These are phyloP conservation scores for Abelmoschus esculentus DNA, from an alignment of 345 rosid genomes.

Conservation along the genomic window DNA sequence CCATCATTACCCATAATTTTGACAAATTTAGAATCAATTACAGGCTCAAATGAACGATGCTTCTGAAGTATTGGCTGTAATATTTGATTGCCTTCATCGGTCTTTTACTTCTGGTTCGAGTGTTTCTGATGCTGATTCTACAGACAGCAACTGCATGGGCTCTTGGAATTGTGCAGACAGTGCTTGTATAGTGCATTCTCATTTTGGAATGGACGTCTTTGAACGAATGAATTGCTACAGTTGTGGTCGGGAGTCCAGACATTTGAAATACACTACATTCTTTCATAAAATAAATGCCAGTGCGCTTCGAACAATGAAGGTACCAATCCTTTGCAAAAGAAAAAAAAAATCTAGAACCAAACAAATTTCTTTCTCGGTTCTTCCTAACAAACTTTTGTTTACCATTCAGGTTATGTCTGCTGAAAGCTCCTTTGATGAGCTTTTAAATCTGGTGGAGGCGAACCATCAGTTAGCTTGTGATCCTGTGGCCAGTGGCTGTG, in stretches of 20 bases:
- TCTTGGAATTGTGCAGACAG: conserved; percentile 73
- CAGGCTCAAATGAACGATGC: conserved; percentile 99
- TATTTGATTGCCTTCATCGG: conserved; percentile 85
- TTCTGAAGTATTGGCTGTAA: conserved; percentile 83
- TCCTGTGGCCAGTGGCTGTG: conserved; percentile 79
- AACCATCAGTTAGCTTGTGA: conserved; percentile 92
- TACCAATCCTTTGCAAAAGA: conserved; percentile 21
- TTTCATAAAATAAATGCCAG: conserved; percentile 90
- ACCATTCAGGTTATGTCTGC: conserved; percentile 49
- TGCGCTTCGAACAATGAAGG: conserved; percentile 87
- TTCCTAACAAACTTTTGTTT: conserved; percentile 9
- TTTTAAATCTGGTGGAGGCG: conserved; percentile 74
- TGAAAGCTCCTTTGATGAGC: conserved; percentile 72
- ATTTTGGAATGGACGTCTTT: conserved; percentile 84
- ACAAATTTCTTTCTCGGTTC: no score
- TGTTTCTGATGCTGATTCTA: conserved; percentile 55
- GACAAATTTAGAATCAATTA: no score
- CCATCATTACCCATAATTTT: no score
- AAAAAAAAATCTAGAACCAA: no score
- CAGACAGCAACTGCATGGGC: conserved; percentile 49
- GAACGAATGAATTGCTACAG: conserved; percentile 71
- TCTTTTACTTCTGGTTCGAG: conserved; percentile 56
- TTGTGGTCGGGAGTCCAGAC: conserved; percentile 82
- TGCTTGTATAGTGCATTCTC: conserved; percentile 74
- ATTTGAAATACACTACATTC: conserved; percentile 83